A percentile compares a stretch with the other conserved stretches of the same genome.
phyloP scores from a whole-genome alignment of 139 green algal species.

The Chlamydomonas sp. region DNA sequence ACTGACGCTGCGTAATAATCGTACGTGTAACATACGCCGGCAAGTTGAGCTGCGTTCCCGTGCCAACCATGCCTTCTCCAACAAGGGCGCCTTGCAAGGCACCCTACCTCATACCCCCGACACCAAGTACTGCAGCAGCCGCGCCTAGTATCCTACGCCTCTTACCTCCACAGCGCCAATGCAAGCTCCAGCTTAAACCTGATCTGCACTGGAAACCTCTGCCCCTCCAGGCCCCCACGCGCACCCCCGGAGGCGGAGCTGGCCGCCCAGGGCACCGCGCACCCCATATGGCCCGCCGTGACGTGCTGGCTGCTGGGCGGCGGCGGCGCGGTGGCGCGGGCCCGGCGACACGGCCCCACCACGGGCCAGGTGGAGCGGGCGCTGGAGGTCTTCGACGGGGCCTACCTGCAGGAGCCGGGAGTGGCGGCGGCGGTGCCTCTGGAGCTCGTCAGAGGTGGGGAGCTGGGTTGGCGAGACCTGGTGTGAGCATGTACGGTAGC shows the following conservation, averaged over 20 bases:
- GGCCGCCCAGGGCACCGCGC: neutral
- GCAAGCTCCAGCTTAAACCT: neutral
- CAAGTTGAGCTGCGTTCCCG: too few species aligned
- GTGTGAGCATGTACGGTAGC: too few species aligned
- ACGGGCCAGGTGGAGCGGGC: conserved; percentile 13
- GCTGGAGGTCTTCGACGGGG: conserved; percentile 23
- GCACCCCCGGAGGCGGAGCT: neutral
- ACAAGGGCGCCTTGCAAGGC: too few species aligned
- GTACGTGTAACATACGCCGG: too few species aligned
- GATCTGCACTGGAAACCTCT: neutral
- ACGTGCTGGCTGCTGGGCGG: neutral
- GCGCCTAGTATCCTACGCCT: neutral
- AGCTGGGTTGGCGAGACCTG: neutral
- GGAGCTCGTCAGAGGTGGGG: conserved; percentile 21
- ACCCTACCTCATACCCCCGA: too few species aligned
- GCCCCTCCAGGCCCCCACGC: neutral
- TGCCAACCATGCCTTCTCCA: too few species aligned
- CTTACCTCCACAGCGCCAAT: neutral
- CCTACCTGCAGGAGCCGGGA: conserved; percentile 3
- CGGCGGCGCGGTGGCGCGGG: conserved; percentile 17
- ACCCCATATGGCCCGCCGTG: conserved; percentile 3
- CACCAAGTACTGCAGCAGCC: too few species aligned
- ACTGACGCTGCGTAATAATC: too few species aligned
- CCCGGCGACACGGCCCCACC: neutral
- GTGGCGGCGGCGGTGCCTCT: neutral